A percentile compares a stretch with the other conserved stretches of the same genome.
These are phyloP conservation scores for Stagonosporopsis chrysanthemi DNA, from an alignment of 2,329 filamentous ascomycete genomes.

Conservation along the genomic window DNA sequence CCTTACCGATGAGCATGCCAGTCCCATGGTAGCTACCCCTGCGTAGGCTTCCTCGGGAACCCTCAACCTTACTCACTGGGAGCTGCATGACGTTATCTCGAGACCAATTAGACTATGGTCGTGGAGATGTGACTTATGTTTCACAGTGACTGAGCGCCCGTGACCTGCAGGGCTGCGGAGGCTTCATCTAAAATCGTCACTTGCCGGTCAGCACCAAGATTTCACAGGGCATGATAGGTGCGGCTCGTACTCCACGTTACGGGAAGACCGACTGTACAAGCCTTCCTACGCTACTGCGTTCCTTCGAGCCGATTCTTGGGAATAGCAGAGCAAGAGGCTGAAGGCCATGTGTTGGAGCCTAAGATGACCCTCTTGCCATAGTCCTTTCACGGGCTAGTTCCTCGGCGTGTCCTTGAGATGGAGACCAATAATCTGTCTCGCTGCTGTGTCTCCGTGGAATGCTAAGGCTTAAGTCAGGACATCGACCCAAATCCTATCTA, in stretches of 20 bases:
- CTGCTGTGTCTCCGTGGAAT: constrained; percentile 12
- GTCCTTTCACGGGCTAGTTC: constrained; percentile 11
- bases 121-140: constrained; percentile 12
- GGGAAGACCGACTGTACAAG: constrained; percentile 39
- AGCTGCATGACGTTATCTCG: constrained; percentile 25
- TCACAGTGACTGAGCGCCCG: constrained; percentile 16
- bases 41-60: constrained; percentile 31
- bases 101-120: constrained; percentile 18
- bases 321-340: constrained; percentile 7
- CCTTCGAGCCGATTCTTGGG: background rate
- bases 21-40: constrained; percentile 36
- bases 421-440: constrained; percentile 5
- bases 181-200: constrained; percentile 20
- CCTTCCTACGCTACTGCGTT: constrained; percentile 5
- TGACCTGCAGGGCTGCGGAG: constrained; percentile 29
- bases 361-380: background rate
- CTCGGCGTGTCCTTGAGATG: constrained; percentile 7
- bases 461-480: constrained; percentile 13
- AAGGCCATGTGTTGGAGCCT: constrained; percentile 13
- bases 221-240: constrained; percentile 34
- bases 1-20: constrained; percentile 28
- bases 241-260: constrained; percentile 27
- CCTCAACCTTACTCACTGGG: constrained; percentile 24
- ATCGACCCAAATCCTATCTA: constrained; percentile 10
- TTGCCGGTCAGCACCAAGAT: constrained; percentile 28